These are phyloP conservation scores for Dioscorea cayenensis DNA, from an alignment of 116 monocot species.

Conservation along the genomic window DNA sequence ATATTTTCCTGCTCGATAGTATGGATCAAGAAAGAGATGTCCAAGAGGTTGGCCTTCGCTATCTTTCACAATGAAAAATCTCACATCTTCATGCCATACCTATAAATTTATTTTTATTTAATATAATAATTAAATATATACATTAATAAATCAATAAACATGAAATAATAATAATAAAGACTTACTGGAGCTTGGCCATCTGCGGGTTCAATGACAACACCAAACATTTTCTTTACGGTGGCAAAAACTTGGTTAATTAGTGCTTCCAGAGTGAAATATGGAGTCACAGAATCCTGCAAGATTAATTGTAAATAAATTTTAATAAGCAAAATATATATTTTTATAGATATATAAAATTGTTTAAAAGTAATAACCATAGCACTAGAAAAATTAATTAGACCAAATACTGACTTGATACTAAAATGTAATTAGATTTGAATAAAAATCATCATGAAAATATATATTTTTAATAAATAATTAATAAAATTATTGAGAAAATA, in stretches of 20 bases:
- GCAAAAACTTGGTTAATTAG: neutral
- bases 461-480: too few species aligned
- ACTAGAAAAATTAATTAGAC: too few species aligned
- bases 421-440: too few species aligned
- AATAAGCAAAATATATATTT: too few species aligned
- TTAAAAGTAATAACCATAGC: too few species aligned
- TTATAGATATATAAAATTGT: too few species aligned
- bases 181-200: constrained; percentile 3
- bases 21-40: neutral
- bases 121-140: neutral
- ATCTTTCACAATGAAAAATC: neutral
- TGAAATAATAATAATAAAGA: neutral
- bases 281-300: neutral
- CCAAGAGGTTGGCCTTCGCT: neutral
- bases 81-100: constrained; percentile 2
- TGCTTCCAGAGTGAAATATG: neutral
- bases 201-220: neutral
- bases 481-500: too few species aligned
- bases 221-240: neutral
- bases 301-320: neutral
- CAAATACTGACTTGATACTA: too few species aligned
- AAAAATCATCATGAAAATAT: too few species aligned
- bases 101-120: neutral
- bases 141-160: too few species aligned
- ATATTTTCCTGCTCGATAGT: neutral